A percentile compares a stretch with the other conserved stretches of the same genome.
Conservation (phyloP, 176 grass and related monocot genomes). For the Aegilops speltoides region DNA sequence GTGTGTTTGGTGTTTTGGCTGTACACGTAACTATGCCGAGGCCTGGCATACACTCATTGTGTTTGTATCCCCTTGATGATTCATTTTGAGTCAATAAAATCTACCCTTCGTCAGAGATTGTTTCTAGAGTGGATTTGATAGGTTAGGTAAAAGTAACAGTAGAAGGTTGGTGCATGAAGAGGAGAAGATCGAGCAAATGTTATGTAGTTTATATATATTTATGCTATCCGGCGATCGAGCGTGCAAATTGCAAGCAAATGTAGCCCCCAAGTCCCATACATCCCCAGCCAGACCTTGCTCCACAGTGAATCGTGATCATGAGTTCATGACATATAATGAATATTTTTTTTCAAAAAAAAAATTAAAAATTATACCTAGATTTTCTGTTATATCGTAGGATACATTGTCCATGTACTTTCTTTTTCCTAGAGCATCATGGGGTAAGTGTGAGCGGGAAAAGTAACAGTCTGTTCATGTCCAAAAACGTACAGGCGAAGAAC, state of each 20-base stretch:
- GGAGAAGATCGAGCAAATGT: not conserved
- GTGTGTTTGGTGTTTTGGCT: no score
- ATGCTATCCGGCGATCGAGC: not conserved
- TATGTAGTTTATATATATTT: not conserved
- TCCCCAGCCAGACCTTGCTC: not conserved
- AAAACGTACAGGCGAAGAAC: no score
- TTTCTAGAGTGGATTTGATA: not conserved
- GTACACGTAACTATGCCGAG: no score
- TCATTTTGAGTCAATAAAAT: no score
- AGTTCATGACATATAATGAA: not conserved
- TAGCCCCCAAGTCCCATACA: not conserved
- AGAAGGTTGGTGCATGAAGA: not conserved
- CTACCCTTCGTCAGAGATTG: not conserved
- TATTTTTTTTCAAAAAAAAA: not conserved
- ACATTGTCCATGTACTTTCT: no score
- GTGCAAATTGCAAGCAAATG: not conserved
- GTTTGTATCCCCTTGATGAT: no score
- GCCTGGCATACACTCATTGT: no score
- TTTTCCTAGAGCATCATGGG: no score
- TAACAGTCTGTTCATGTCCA: no score
- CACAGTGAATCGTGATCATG: not conserved
- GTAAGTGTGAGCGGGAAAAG: no score
- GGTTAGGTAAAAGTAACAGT: not conserved
- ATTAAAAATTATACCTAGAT: no score
- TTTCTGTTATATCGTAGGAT: no score